Evolutionary conservation across 106 monocot species (phyloP), one percentile per base, ranked within the genome.

Genomic region (Dendrobium huoshanense): DNA sequence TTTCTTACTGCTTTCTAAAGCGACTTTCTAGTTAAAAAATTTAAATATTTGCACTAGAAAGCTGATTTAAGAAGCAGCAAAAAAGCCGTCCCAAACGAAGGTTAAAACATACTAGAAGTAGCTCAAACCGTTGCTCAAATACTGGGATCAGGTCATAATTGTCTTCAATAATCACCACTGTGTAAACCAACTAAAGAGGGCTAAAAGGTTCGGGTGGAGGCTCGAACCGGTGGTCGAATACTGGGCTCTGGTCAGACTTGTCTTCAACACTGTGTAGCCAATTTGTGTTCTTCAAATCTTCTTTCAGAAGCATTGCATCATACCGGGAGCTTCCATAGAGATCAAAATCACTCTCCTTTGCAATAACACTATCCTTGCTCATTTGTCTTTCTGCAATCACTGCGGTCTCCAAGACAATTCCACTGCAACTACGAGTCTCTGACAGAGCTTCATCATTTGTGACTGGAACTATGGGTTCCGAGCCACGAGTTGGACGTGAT

Each of bases 161-260:
- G 37, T 37, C 37, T 37, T 37, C 37, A 37, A 37, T 37, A 24
- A 25, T 7, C 24, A 65, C 8, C 25, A 65, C n/a, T 0, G 24
- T 1, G 64, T 9, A 72, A 9, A 29, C 16, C 17, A 27, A 48
- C 86, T 80, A 85, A 65, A 88, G 72, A 49, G 83, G 85, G 56
- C 81, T 84, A 70, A 99, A 99, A 11, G 95, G 98, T 80, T 95
- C 98, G 0, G 98, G 98, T 3, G 91, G 85, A 1, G 87, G 85
- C 72, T 98, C 98, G 20, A 95, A 94, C n/a, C 92, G 82, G 78
- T 95, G 97, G 74, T 98, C 95, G 78, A 98, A 95, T 42, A 90
- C 79, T 13, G 87, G 85, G 85, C 91, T 86, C 73, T 91, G 92
- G 81, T 99, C 98, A 3, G 85, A 85, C 73, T 82, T 91, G 73